A percentile compares a stretch with the other conserved stretches of the same genome.
phyloP scores from a whole-genome alignment of 2,329 filamentous ascomycete species.

The Talaromyces sp. region DNA sequence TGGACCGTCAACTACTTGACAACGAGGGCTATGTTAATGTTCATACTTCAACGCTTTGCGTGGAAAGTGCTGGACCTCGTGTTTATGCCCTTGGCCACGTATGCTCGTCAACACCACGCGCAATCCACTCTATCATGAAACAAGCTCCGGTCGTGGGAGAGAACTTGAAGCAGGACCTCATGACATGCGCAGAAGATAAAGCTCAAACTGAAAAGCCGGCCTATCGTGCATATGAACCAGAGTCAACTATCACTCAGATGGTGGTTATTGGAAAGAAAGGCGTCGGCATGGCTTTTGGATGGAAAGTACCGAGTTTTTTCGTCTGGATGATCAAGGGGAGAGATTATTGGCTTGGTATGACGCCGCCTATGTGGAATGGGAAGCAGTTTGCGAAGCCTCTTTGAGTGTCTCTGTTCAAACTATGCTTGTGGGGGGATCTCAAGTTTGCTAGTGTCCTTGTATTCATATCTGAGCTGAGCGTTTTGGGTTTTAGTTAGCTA shows the following conservation, averaged over 20 bases:
- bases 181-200: slow-evolving; percentile 27
- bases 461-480: background rate
- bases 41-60: slow-evolving; percentile 35
- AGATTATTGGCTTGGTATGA: slow-evolving; percentile 51
- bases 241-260: slow-evolving; percentile 43
- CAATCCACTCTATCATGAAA: slow-evolving; percentile 40
- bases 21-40: slow-evolving; percentile 38
- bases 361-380: slow-evolving; percentile 46
- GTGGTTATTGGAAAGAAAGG: slow-evolving; percentile 47
- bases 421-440: background rate
- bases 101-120: slow-evolving; percentile 37
- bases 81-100: slow-evolving; percentile 49
- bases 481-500: no score
- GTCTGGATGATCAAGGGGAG: slow-evolving; percentile 49
- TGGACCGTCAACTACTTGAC: slow-evolving; percentile 27
- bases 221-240: slow-evolving; percentile 39
- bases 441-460: background rate
- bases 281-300: slow-evolving; percentile 44
- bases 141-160: slow-evolving; percentile 42
- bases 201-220: slow-evolving; percentile 9
- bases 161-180: slow-evolving; percentile 48
- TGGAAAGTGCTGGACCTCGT: slow-evolving; percentile 31
- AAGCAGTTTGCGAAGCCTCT: slow-evolving; percentile 46
- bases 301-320: slow-evolving; percentile 39
- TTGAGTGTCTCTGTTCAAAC: background rate